phyloP scores from a whole-genome alignment of 352 stramenopile genomes.

The Chrysophaeum taylorii region DNA sequence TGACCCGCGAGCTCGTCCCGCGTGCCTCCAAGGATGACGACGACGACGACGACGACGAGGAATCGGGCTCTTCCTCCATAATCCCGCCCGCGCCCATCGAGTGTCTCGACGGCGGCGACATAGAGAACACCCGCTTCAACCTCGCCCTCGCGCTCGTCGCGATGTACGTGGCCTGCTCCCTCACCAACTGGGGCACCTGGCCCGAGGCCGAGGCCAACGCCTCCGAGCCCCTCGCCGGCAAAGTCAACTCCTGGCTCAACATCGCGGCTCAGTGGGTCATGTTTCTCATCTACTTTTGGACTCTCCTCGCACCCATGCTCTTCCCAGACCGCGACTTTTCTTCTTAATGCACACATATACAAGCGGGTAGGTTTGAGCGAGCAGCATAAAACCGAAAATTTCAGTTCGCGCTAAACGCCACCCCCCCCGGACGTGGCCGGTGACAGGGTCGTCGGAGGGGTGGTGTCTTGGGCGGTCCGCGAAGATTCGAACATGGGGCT shows the following conservation, averaged over 20 bases:
- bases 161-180: slow-evolving; percentile 72
- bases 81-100: slow-evolving; percentile 16
- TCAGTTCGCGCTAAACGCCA: too few relatives aligned
- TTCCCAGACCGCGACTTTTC: slow-evolving; percentile 85
- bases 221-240: slow-evolving; percentile 42
- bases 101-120: slow-evolving; percentile 17
- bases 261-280: slow-evolving; percentile 82
- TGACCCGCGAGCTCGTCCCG: background rate
- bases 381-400: too few relatives aligned
- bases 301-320: slow-evolving; percentile 73
- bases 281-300: slow-evolving; percentile 83
- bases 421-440: too few relatives aligned
- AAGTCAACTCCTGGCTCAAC: slow-evolving; percentile 86
- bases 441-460: too few relatives aligned
- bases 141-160: slow-evolving; percentile 57
- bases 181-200: slow-evolving; percentile 82
- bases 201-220: slow-evolving; percentile 17
- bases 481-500: too few relatives aligned
- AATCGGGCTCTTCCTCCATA: too few relatives aligned
- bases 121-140: slow-evolving; percentile 56
- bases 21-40: slow-evolving; percentile 15
- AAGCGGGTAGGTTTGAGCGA: too few relatives aligned
- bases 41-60: slow-evolving; percentile 1
- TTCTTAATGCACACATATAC: too few relatives aligned
- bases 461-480: too few relatives aligned